Percentiles rank a stretch among this genome's conserved stretches.
phyloP scores from a whole-genome alignment of 768 basidiomycete genomes.

The Lactifluus volemus region DNA sequence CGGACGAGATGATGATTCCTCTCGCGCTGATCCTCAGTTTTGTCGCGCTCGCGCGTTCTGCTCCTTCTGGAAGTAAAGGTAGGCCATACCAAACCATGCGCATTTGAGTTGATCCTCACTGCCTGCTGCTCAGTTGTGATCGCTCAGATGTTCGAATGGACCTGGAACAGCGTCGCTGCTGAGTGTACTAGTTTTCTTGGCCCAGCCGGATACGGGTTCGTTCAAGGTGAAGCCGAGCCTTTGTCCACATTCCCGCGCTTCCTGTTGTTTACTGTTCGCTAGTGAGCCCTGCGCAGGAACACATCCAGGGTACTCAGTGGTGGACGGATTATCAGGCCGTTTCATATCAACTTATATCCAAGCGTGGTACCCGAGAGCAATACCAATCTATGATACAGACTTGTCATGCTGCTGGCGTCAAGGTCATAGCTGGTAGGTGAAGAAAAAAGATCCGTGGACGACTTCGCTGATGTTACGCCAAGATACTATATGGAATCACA shows the following conservation, averaged over 20 bases:
- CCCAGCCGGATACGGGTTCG: slow-evolving; percentile 53
- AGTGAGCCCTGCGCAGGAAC: slow-evolving; percentile 49
- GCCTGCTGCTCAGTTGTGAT: slow-evolving; percentile 34
- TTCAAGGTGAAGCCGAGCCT: slow-evolving; percentile 40
- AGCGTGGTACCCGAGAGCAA: slow-evolving; percentile 51
- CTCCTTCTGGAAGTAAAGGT: background rate
- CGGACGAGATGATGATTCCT: background rate
- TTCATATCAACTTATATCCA: slow-evolving; percentile 56
- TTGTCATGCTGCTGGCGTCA: slow-evolving; percentile 33
- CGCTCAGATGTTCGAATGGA: slow-evolving; percentile 67
- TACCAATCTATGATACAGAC: slow-evolving; percentile 34
- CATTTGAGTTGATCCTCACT: background rate
- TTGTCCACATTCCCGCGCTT: background rate
- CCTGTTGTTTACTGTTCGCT: background rate
- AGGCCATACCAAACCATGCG: background rate
- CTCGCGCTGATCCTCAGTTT: background rate
- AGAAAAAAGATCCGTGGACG: slow-evolving; percentile 2
- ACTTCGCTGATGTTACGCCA: slow-evolving; percentile 12
- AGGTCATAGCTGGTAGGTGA: slow-evolving; percentile 31
- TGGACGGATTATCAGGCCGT: slow-evolving; percentile 72
- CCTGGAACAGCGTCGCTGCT: slow-evolving; percentile 40
- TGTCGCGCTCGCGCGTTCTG: background rate
- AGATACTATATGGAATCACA: slow-evolving; percentile 59
- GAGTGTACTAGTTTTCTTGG: slow-evolving; percentile 62
- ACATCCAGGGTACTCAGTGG: slow-evolving; percentile 52